Percentiles rank a stretch among this genome's conserved stretches.
phyloP scores from a whole-genome alignment of 495 filamentous ascomycete species.

The Neurospora terricola region DNA sequence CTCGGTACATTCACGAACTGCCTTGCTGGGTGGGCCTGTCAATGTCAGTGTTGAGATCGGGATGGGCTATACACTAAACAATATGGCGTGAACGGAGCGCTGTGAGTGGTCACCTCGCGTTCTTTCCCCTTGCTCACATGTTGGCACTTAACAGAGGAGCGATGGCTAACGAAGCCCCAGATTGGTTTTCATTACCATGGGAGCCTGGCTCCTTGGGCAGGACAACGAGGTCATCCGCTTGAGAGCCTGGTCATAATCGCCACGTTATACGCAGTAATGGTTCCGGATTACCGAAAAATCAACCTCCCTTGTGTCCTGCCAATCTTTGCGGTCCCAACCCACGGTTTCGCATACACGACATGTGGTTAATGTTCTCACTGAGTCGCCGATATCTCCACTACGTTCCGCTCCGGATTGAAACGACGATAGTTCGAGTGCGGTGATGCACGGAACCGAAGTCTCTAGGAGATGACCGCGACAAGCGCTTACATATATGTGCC shows the following conservation, averaged over 20 bases:
- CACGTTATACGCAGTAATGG: neutral
- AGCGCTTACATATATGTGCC: neutral
- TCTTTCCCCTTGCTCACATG: neutral
- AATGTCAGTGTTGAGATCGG: neutral
- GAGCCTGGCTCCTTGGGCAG: neutral
- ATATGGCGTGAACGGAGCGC: neutral
- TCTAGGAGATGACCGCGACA: neutral
- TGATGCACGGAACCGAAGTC: neutral
- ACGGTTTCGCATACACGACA: neutral
- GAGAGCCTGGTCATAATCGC: neutral
- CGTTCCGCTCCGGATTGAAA: neutral
- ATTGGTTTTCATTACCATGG: neutral
- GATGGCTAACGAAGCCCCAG: neutral
- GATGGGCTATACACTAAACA: neutral
- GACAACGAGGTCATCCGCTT: neutral
- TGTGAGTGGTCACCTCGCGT: neutral
- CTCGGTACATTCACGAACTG: neutral
- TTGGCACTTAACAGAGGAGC: neutral
- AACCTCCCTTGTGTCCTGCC: neutral
- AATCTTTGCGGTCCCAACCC: neutral
- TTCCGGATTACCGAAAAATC: neutral
- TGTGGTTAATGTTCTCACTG: neutral
- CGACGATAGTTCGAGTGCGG: neutral
- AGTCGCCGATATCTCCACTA: neutral
- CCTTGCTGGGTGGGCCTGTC: neutral